Evolutionary conservation across 768 basidiomycete species (phyloP), one percentile per base, ranked within the genome.

Genomic region (Hydnum rufescens): DNA sequence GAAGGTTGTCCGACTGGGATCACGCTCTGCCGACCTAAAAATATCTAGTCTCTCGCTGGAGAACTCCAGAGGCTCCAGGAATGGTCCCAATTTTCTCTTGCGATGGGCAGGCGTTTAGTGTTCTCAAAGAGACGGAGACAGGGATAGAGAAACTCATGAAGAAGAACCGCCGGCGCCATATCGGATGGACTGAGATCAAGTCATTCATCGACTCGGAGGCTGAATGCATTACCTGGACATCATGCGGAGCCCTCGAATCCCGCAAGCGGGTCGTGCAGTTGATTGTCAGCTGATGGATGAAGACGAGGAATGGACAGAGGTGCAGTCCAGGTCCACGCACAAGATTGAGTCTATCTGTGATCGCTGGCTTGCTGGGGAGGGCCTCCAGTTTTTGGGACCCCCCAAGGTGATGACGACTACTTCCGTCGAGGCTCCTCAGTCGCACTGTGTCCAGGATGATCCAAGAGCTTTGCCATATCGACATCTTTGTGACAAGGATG

Each of bases 1-100:
- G 0, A 72, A 75, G 34, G 66, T 85, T 22, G 72, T 84, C 2
- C 76, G 84, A 0, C 68, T 84, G 4, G 84, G 84, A 0, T 71
- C 77, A n/a, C 50, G 58, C 0, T 58, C 59, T 30, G 49, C 57
- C 23, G 60, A 62, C 32, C 46, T 55, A 28, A 31, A 52, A 4
- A 51, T 63, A 32, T 42, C 31, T 23, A 76, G 78, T 51, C 82
- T 70, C 61, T 75, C 73, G 3, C 69, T 86, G 16, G 74, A 80
- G 54, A 71, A 67, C 1, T 60, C 80, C 16, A 80, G 83, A 58
- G 60, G 57, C 58, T 62, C 64, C 8, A 66, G 68, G 2, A 62
- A 63, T 1, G 60, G 64, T 30, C 70, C 71, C 0, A 66, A 68
- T 78, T 16, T 61, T 68, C 50, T 60, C 62, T 3, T 58, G 65